These are phyloP conservation scores for Backusella tarrabulga DNA, from an alignment of 192 early-diverging fungal species.

Conservation along the genomic window DNA sequence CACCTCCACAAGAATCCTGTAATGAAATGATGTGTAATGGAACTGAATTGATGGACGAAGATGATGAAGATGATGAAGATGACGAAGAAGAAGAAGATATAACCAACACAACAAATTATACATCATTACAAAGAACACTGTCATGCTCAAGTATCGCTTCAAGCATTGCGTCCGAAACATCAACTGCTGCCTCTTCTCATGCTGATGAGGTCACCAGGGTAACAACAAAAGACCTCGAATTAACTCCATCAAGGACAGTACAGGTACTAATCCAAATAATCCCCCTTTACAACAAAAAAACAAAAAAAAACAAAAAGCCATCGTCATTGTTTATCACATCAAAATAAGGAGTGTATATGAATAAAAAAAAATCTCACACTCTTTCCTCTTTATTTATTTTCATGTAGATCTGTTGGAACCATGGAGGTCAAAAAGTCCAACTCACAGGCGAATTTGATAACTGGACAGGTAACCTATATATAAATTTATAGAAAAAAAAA, in stretches of 20 bases:
- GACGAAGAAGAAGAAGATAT: background rate
- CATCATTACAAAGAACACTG: background rate
- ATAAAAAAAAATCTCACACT: background rate
- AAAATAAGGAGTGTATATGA: background rate
- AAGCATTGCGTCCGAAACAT: background rate
- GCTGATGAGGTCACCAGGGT: background rate
- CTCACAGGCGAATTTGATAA: slow-evolving; percentile 40
- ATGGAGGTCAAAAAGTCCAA: slow-evolving; percentile 34
- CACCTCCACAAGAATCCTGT: background rate
- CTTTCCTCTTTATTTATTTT: background rate
- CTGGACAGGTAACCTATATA: slow-evolving; percentile 31
- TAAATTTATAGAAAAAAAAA: background rate
- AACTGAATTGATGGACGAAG: background rate
- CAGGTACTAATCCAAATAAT: background rate
- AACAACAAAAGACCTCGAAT: background rate
- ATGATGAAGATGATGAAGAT: background rate
- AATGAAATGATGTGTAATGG: background rate
- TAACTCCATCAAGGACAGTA: background rate
- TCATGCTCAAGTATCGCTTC: slow-evolving; percentile 5
- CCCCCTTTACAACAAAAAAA: background rate
- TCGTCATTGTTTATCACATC: background rate
- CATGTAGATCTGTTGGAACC: slow-evolving; percentile 35
- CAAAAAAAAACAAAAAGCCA: background rate
- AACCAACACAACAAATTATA: background rate
- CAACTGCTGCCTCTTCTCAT: slow-evolving; percentile 4